Evolutionary conservation across 495 filamentous ascomycete species (phyloP), one percentile per base, ranked within the genome.

Genomic region (Thermothielavioides terrestris): DNA sequence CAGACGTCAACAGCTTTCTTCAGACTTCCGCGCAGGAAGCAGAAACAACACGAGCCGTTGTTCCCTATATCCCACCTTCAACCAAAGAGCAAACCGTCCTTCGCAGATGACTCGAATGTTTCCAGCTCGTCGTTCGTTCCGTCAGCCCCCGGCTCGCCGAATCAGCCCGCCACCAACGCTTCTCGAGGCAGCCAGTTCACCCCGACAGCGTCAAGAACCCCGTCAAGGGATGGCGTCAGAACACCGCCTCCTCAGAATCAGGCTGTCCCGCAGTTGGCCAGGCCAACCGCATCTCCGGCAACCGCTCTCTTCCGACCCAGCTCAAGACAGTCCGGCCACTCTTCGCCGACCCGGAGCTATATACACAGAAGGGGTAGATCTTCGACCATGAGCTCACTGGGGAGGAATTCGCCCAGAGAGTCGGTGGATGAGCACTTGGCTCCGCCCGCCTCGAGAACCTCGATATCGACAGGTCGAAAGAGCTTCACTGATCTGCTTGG

Each of bases 401-500:
- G 83, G 73, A 59, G 54, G 34, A 53, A 57, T 14, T 63, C 64
- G 1, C 64, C 64, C 3, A 55, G 82, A 81, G 58, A 65, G 60
- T 65, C 80, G 69, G 49, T 75, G 68, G 58, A 82, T 69, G 49
- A 76, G 71, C 86, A 55, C 71, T 79, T 63, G 44, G 77, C 55
- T 65, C 73, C 49, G 52, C 80, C 77, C 4, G 79, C 76, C 18
- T 71, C 75, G 2, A 78, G 88, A 25, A 89, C 83, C 3, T 94
- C 89, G 0, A 85, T 84, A 1, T 94, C 89, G 0, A 91, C 78
- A 17, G 89, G 89, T 1, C 77, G 91, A 35, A 90, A 86, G 63
- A 96, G 92, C 64, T 84, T 99, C 50, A 84, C 89, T 41, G 89
- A 90, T 55, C 74, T 97, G 4, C 84, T 96, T 54, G 85, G 79